These are phyloP conservation scores for Kodamaea kaohsiungensis DNA, from an alignment of 805 yeast genomes.

Conservation along the genomic window DNA sequence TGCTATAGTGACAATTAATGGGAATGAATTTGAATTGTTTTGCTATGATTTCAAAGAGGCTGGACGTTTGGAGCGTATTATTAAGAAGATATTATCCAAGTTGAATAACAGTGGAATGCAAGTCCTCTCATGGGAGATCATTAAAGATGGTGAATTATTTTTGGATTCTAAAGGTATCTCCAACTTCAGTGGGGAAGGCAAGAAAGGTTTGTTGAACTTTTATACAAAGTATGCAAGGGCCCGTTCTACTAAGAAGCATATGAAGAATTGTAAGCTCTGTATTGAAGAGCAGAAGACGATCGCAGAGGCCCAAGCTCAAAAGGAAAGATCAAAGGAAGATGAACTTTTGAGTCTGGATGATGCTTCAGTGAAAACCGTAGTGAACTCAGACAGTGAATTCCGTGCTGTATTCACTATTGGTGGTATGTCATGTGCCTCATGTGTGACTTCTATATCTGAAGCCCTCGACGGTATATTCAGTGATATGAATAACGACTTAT, in stretches of 20 bases:
- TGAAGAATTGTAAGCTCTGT: conserved; percentile 45
- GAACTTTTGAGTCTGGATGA: conserved; percentile 10
- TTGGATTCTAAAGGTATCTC: conserved; percentile 13
- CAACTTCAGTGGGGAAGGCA: background rate
- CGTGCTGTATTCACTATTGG: conserved; percentile 56
- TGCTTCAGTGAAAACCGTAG: conserved; percentile 26
- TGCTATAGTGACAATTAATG: conserved; percentile 20
- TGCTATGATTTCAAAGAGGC: conserved; percentile 13
- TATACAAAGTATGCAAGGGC: conserved; percentile 18
- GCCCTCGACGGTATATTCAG: conserved; percentile 28
- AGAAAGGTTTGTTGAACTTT: conserved; percentile 12
- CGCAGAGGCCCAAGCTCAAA: background rate
- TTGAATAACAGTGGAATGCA: conserved; percentile 41
- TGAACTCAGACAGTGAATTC: conserved; percentile 28
- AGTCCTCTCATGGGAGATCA: conserved; percentile 36
- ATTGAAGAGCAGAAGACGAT: conserved; percentile 13
- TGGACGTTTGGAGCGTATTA: conserved; percentile 13
- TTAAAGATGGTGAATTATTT: conserved; percentile 16
- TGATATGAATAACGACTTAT: conserved; percentile 8
- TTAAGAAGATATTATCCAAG: conserved; percentile 24
- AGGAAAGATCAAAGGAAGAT: conserved; percentile 7
- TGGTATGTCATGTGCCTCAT: conserved; percentile 45
- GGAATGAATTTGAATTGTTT: conserved; percentile 29
- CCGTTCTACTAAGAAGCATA: conserved; percentile 31
- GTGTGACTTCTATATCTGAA: conserved; percentile 31